Base-by-base conservation (phyloP, 805 yeast species). In the Wickerhamomyces canadensis region DNA sequence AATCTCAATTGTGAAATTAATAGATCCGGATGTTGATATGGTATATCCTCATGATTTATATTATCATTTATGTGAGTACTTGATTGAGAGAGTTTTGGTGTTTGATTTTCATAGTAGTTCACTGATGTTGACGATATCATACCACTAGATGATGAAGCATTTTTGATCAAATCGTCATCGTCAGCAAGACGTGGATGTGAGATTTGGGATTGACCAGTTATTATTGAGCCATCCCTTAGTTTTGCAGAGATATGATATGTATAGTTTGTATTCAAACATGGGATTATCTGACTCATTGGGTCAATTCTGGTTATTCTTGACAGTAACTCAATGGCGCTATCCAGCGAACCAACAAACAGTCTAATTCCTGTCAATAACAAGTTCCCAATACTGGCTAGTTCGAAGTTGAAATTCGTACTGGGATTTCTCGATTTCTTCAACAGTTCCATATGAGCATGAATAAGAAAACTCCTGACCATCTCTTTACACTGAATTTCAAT, bases 151-250 rank as follows among this genome's bases (percentile, higher is more conserved):
- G 11, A 17, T 12, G 36, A 23, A 19, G 54, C 58, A 14, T 71
- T n/a, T n/a, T n/a, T n/a, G n/a, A n/a, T n/a, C n/a, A n/a, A n/a
- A n/a, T n/a, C n/a, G n/a, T n/a, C n/a, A n/a, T n/a, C n/a, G n/a
- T n/a, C n/a, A n/a, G n/a, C n/a, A n/a, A n/a, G n/a, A n/a, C n/a
- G 62, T 1, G 98, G 98, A 60, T 89, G 98, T 2, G 96, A 86
- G 10, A 89, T 89, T 54, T 88, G 95, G 4, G 91, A 81, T 57
- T 89, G 98, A 11, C 98, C 98, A 0, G 89, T 82, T 25, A 89
- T 80, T 2, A 82, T 66, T 4, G 72, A 65, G 3, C 94, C 95
- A 57, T 85, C 74, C 24, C 64, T 62, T 31, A 89, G 64, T 21
- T 72, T 48, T 0, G 96, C 96, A 34, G 91, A 79, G 19, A 89